Conservation (phyloP, 2,329 filamentous ascomycete genomes). For the Nemania sp. region DNA sequence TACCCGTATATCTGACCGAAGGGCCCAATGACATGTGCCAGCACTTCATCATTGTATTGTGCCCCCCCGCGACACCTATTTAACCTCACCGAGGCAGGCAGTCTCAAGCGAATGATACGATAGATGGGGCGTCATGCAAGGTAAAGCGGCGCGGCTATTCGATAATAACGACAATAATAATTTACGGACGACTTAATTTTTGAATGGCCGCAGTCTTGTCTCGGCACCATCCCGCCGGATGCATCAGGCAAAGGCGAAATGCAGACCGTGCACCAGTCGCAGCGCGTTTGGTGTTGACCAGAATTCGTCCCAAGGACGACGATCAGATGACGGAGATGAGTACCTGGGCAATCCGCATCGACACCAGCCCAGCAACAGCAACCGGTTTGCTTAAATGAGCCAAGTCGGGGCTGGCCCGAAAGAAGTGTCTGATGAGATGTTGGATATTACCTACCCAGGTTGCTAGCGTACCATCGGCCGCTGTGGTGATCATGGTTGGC, state of each 20-base stretch:
- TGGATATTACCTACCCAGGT: not conserved
- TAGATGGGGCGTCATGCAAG: constrained; percentile 7
- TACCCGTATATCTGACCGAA: constrained; percentile 22
- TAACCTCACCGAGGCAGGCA: constrained; percentile 27
- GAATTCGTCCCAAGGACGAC: no score
- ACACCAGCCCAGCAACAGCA: constrained; percentile 20
- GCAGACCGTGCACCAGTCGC: constrained; percentile 17
- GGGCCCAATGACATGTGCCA: constrained; percentile 15
- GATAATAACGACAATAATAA: no score
- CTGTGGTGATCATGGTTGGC: not conserved
- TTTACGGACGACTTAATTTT: not conserved
- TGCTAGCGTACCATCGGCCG: constrained; percentile 24
- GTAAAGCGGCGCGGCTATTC: constrained; percentile 16
- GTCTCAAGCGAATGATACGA: constrained; percentile 22
- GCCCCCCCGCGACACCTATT: constrained; percentile 16
- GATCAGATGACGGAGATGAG: constrained; percentile 26
- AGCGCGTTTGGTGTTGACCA: constrained; percentile 6
- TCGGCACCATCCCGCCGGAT: constrained; percentile 21
- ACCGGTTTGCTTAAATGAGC: constrained; percentile 19
- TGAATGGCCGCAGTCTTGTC: constrained; percentile 1
- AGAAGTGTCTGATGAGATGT: constrained; percentile 15
- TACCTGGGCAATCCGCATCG: constrained; percentile 21
- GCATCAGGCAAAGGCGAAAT: constrained; percentile 24
- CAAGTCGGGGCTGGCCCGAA: constrained; percentile 22
- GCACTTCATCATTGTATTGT: no score